A percentile compares a stretch with the other conserved stretches of the same genome.
Conservation (phyloP, 176 grass and related monocot species). For the Raddia distichophylla region DNA sequence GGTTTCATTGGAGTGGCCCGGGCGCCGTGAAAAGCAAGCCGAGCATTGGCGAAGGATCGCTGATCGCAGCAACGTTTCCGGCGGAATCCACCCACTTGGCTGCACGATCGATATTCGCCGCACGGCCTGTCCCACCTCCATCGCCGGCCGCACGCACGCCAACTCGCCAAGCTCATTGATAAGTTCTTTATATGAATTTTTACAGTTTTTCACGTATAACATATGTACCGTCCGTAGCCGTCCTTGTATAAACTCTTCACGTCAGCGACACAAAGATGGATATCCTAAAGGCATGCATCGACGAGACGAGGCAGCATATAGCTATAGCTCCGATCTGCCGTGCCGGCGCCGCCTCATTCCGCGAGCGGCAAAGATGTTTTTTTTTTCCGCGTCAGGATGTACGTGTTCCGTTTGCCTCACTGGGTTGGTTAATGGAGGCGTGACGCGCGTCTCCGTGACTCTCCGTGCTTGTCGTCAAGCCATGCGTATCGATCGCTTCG, state of each 20-base stretch:
- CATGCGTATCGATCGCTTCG: conserved; percentile 16
- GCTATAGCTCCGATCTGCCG: no score
- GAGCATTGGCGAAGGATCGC: not conserved
- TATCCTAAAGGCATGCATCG: no score
- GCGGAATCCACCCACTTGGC: not conserved
- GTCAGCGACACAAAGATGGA: no score
- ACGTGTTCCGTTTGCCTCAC: not conserved
- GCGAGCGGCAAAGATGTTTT: not conserved
- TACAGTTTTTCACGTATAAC: no score
- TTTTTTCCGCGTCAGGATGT: not conserved
- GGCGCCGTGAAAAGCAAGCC: no score
- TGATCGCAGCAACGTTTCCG: not conserved
- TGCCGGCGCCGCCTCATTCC: not conserved
- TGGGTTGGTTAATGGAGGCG: not conserved
- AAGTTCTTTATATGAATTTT: no score
- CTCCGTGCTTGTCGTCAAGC: not conserved
- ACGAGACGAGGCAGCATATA: no score
- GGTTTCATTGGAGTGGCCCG: conserved; percentile 21
- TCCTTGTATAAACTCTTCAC: no score
- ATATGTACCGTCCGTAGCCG: no score
- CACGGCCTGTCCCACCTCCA: not conserved
- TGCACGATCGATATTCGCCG: not conserved
- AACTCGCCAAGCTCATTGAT: no score
- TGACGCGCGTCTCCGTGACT: not conserved
- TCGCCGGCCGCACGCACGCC: no score